phyloP scores from a whole-genome alignment of 108 stramenopile genomes.

The Cylindrotheca closterium region DNA sequence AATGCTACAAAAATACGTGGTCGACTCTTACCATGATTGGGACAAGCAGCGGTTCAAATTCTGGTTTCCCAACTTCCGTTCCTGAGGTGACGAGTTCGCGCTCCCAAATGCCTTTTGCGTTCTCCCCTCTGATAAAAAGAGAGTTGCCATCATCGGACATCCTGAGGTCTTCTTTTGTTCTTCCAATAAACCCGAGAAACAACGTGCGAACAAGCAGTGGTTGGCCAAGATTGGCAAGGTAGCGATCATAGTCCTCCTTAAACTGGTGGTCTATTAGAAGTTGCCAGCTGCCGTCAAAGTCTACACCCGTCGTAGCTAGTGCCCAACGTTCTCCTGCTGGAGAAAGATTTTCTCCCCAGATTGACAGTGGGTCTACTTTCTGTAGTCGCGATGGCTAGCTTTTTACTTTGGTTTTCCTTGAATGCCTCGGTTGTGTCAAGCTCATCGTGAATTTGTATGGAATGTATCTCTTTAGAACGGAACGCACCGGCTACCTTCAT shows the following conservation, averaged over 20 bases:
- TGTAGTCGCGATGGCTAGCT: no score
- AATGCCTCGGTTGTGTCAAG: neutral
- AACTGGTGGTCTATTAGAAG: conserved; percentile 67
- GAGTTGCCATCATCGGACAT: conserved; percentile 58
- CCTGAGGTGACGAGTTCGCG: conserved; percentile 67
- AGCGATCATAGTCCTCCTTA: conserved; percentile 69
- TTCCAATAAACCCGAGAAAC: conserved; percentile 58
- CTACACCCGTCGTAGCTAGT: conserved; percentile 44
- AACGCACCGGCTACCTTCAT: no score
- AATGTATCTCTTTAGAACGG: no score
- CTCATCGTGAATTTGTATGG: no score
- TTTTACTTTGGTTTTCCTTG: conserved; percentile 19
- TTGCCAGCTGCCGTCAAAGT: conserved; percentile 75
- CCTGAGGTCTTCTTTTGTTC: conserved; percentile 68
- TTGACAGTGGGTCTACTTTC: no score
- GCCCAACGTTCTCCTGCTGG: conserved; percentile 70
- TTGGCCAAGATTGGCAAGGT: conserved; percentile 71
- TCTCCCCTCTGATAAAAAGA: conserved; percentile 58
- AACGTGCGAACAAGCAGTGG: conserved; percentile 71
- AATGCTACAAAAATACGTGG: conserved; percentile 1
- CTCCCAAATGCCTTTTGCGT: conserved; percentile 80
- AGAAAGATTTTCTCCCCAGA: no score
- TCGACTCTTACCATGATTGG: conserved; percentile 11
- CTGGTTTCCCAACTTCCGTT: conserved; percentile 25
- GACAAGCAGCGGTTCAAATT: conserved; percentile 15